Evolutionary conservation across 2,329 filamentous ascomycete species (phyloP), one percentile per base, ranked within the genome.

Genomic region (Endocalyx cinctus): DNA sequence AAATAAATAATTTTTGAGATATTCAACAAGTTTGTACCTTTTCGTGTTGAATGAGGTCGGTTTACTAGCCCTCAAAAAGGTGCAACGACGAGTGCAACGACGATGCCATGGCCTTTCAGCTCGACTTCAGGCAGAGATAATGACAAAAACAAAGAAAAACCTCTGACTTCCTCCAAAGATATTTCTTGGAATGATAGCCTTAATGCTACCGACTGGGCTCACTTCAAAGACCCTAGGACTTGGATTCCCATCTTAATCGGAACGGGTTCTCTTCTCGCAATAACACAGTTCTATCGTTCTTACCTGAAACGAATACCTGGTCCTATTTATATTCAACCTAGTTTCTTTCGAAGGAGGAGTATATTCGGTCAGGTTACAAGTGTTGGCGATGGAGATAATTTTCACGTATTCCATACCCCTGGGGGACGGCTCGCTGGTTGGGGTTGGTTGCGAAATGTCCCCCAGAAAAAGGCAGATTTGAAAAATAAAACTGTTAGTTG

Each of bases 371-470:
- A 75, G 41, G 92, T 97, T 26, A 96, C 90, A 10, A 88, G 85
- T 48, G 92, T 98, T 16, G 92, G 94, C 26, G 92, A 98, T 70
- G 94, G 88, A 4, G 92, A 98, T 61, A 90, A 90, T 56, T 96
- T 98, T 59, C 84, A 92, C 48, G 60, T 98, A 29, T 98, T 84
- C 58, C 92, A 98, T 59, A 97, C 88, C 0, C 92, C 92, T 0
- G 90, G 90, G n/a, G 92, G 92, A 10, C 74, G 80, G 45, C 60
- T 89, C 32, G 74, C 83, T 10, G 92, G 92, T 33, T 98, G 92
- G 92, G 88, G 84, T n/a, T 94, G 87, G 87, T 54, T 92, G 43
- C 82, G 87, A 51, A 80, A 64, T 38, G 72, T 95, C 6, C 89
- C 88, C 1, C 70, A 65, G 10, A 77, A 72, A 37, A 82, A 74